phyloP scores from a whole-genome alignment of 495 filamentous ascomycete genomes.

The Apiosordaria backusii region DNA sequence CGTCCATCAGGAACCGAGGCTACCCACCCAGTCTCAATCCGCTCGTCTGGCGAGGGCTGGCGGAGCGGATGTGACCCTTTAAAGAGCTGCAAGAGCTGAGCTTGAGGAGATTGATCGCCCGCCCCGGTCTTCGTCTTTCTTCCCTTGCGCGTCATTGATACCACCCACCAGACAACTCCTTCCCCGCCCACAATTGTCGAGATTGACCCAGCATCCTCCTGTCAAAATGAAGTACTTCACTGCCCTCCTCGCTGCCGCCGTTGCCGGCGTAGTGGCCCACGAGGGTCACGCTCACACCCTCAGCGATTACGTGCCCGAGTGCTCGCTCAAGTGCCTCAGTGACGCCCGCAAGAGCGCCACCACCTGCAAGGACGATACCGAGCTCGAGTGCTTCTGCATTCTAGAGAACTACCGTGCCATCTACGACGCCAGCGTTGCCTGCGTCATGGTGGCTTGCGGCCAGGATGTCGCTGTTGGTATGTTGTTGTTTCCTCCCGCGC shows the following conservation, averaged over 20 bases:
- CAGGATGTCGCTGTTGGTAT: conserved; percentile 19
- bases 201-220: background rate
- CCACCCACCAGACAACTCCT: background rate
- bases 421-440: conserved; percentile 21
- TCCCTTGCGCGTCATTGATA: background rate
- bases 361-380: conserved; percentile 19
- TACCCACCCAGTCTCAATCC: background rate
- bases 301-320: conserved; percentile 20
- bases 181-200: background rate
- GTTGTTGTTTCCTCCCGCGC: background rate
- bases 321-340: conserved; percentile 26
- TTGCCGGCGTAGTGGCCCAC: conserved; percentile 7
- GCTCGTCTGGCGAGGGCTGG: background rate
- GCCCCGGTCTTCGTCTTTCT: background rate
- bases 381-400: conserved; percentile 28
- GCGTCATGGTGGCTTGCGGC: conserved; percentile 25
- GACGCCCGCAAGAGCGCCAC: conserved; percentile 18
- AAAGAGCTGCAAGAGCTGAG: conserved; percentile 3
- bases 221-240: conserved; percentile 22
- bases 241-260: conserved; percentile 17
- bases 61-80: conserved; percentile 3
- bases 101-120: background rate
- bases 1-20: conserved; percentile 4
- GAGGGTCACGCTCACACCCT: conserved; percentile 7
- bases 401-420: conserved; percentile 27